A percentile compares a stretch with the other conserved stretches of the same genome.
Conservation (phyloP, 768 basidiomycete genomes). For the Tephrocybe sp. region DNA sequence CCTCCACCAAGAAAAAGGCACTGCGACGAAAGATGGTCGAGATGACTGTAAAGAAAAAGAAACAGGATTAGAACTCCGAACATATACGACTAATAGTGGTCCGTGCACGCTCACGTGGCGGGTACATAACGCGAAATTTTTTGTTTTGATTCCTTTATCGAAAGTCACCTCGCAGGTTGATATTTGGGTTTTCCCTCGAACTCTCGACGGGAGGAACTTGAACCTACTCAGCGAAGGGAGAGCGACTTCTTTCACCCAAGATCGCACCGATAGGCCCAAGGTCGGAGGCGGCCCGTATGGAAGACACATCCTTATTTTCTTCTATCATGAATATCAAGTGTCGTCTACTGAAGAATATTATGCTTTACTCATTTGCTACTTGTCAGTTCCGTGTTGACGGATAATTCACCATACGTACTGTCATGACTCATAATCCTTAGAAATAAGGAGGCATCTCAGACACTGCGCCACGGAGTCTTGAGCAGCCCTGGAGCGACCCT, state of each 20-base stretch:
- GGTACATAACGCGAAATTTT: conserved; percentile 1
- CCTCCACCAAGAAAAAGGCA: conserved; percentile 11
- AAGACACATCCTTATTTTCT: conserved; percentile 35
- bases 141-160: conserved; percentile 29
- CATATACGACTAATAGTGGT: conserved; percentile 33
- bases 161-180: conserved; percentile 76
- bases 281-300: conserved; percentile 66
- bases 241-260: conserved; percentile 61
- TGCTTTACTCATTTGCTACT: not conserved
- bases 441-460: no score
- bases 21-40: conserved; percentile 11
- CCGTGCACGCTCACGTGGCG: conserved; percentile 42
- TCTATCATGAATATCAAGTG: not conserved
- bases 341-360: not conserved
- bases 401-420: no score
- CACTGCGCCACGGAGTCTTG: no score
- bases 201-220: conserved; percentile 47
- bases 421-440: no score
- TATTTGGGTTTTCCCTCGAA: conserved; percentile 59
- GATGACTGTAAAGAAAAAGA: conserved; percentile 19
- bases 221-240: conserved; percentile 55
- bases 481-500: no score
- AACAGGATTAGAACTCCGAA: conserved; percentile 14
- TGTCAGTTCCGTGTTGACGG: no score
- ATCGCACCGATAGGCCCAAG: conserved; percentile 48